phyloP scores from a whole-genome alignment of 2,329 filamentous ascomycete genomes.

The Fusarium irregulare region DNA sequence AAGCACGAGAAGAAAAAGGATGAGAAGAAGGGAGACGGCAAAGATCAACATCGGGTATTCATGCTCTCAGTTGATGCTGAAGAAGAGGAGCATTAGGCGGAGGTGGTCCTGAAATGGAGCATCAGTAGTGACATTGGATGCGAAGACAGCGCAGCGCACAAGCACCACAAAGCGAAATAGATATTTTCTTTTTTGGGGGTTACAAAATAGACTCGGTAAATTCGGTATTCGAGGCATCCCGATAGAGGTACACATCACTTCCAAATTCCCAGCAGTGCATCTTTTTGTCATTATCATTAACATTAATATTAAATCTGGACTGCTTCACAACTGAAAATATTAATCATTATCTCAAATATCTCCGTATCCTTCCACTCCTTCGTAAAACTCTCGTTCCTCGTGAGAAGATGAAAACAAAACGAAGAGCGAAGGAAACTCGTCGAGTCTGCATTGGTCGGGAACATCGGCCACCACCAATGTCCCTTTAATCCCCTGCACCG shows the following conservation, averaged over 20 bases:
- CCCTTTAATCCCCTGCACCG: conserved; percentile 44
- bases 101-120: conserved; percentile 4
- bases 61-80: conserved; percentile 51
- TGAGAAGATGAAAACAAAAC: conserved; percentile 1
- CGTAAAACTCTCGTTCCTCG: conserved; percentile 5
- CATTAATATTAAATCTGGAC: conserved; percentile 33
- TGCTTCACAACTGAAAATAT: conserved; percentile 21
- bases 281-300: conserved; percentile 23
- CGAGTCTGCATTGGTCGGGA: conserved; percentile 42
- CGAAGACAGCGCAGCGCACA: neutral
- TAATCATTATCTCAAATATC: conserved; percentile 26
- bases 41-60: conserved; percentile 48
- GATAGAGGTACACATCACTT: neutral
- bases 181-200: neutral
- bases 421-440: neutral
- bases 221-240: neutral
- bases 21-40: conserved; percentile 23
- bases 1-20: conserved; percentile 16
- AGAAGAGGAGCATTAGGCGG: conserved; percentile 24
- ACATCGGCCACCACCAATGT: conserved; percentile 26
- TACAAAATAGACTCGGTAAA: neutral
- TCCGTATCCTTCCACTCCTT: conserved; percentile 12
- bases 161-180: neutral
- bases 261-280: neutral
- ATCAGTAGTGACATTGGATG: neutral